Evolutionary conservation across 2,329 filamentous ascomycete species (phyloP), one percentile per base, ranked within the genome.

Genomic region (Leptosphaerulina australis): DNA sequence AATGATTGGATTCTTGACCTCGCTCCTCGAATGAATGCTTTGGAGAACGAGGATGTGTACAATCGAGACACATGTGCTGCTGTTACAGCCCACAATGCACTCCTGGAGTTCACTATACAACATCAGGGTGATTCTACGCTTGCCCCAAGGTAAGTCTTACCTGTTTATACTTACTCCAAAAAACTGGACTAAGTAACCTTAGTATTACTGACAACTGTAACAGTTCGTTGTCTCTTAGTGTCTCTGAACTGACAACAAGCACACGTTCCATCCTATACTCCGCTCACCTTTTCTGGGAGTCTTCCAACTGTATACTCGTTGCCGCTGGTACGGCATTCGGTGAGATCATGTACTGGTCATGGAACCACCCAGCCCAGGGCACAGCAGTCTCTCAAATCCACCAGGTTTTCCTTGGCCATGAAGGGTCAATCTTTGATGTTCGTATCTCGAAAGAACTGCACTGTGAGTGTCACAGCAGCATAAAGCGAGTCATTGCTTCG

Each of bases 261-360:
- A 88, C 92, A 6, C 83, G 89, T 33, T 93, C 91, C 1, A 91
- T 96, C 45, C 80, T 99, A 6, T 99, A 96, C 72, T 90, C 91
- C 12, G 93, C 91, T 4, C 84, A 89, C 64, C 72, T 96, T 14
- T 74, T 80, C 29, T 90, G 87, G 81, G 73, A 85, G 6, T 79
- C 80, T 5, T 44, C 71, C 5, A 76, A 78, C 34, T 77, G 79
- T 41, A 77, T 96, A 35, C 79, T 97, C 15, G 83, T 97, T 40
- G 90, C 91, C 5, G 89, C 89, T 3, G 94, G 94, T 1, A 97
- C 94, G 0, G 91, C 93, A 1, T 97, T 97, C 73, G 94, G 94
- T 3, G 92, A 97, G 71, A 88, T 99, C 25, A 79, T 97, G 28
- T 83, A 96, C 12, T 97, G 94, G 94, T 89, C 86, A 58, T 91